These are phyloP conservation scores for Apiospora koreana DNA, from an alignment of 2,329 filamentous ascomycete species.

Conservation along the genomic window DNA sequence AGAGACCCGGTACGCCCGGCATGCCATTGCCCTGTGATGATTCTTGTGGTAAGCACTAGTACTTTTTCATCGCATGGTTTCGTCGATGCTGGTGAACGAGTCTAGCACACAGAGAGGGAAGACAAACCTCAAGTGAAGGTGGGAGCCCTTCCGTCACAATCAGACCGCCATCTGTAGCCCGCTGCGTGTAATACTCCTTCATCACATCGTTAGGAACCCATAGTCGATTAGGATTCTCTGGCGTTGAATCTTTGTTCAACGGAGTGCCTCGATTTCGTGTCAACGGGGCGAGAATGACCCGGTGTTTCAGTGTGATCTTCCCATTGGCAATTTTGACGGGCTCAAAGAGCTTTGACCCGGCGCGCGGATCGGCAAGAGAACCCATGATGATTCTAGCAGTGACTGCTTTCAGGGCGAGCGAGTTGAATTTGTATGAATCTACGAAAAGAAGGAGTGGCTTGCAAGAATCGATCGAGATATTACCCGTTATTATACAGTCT, in stretches of 20 bases:
- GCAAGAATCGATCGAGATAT: not conserved
- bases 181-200: conserved; percentile 44
- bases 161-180: conserved; percentile 41
- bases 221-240: conserved; percentile 49
- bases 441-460: not conserved
- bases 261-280: conserved; percentile 54
- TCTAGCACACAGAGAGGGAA: not conserved
- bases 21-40: conserved; percentile 21
- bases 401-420: not conserved
- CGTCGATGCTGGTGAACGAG: not conserved
- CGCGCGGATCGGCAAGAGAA: conserved; percentile 2
- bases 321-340: conserved; percentile 41
- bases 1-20: conserved; percentile 57
- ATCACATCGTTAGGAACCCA: conserved; percentile 47
- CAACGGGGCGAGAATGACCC: conserved; percentile 52
- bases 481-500: not conserved
- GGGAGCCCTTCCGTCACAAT: conserved; percentile 48
- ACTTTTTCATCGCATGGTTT: not conserved
- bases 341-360: conserved; percentile 36
- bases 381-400: not conserved
- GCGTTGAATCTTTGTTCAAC: conserved; percentile 39
- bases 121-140: conserved; percentile 40
- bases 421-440: too few species aligned
- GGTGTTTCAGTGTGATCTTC: conserved; percentile 49
- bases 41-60: not conserved